Evolutionary conservation across 371 early-diverging fungal species (phyloP), one percentile per base, ranked within the genome.

Genomic region (Mucor circinelloides): DNA sequence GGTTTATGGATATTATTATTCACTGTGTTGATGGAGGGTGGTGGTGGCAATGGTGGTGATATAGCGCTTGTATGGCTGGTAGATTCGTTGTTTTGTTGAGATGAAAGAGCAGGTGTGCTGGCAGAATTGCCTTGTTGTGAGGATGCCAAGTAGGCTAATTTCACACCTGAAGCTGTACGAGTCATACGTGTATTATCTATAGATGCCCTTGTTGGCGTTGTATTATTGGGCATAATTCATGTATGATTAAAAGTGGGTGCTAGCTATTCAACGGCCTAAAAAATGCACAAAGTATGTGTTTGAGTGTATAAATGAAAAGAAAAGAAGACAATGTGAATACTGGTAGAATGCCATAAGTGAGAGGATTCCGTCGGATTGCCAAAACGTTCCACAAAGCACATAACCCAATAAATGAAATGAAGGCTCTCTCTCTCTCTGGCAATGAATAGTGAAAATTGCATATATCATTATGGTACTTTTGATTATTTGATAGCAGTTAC

Each of bases 91-190:
- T 21, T 19, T 13, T 40, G 15, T 40, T 17, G 40, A 17, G 40
- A 17, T 17, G 40, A 40, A 17, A 40, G 40, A 40, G 40, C 40
- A 30, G 58, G 25, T 34, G 36, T 28, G 28, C 55, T 55, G 13
- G 25, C 7, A 2, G 54, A 25, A 4, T 40, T 36, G 15, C 31
- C 46, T 63, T 61, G 62, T 48, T 61, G 63, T 27, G 62, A 34
- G 15, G 68, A 61, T 34, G 69, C 64, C 23, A 68, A 59, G 44
- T 68, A 68, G n/a, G 69, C 63, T 32, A 68, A 42, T 58, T 68
- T 68, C 32, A 68, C 63, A 42, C 64, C 58, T 38, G 64, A 63
- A 21, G 69, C 69, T 58, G 69, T 58, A 21, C 69, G 69, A 30
- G 38, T 68, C 44, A 46, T 57, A 21, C 56, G 64, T 30, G 59